A percentile compares a stretch with the other conserved stretches of the same genome.
Evolutionary conservation across 495 filamentous ascomycete species (phyloP).

Genomic region (Neurospora intermedia): DNA sequence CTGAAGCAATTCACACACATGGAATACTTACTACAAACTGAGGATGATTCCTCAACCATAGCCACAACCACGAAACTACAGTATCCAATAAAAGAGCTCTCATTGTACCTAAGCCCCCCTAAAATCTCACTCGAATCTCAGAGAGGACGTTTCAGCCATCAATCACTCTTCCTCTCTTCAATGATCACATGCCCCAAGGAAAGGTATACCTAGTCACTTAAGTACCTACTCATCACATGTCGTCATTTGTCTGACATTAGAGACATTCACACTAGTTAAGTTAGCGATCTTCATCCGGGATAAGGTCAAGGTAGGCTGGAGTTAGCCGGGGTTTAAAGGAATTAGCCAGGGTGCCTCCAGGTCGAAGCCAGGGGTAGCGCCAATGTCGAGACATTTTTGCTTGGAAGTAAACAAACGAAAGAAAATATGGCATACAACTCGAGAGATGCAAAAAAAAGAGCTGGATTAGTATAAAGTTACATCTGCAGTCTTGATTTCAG

Average conservation of each 20-base stretch:
- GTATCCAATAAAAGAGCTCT: too few relatives aligned
- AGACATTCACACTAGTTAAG: neutral
- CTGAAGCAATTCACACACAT: neutral
- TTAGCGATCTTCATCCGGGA: neutral
- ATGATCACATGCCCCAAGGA: neutral
- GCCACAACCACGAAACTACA: too few relatives aligned
- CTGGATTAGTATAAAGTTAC: neutral
- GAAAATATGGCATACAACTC: neutral
- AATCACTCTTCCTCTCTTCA: neutral
- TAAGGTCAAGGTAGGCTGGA: neutral
- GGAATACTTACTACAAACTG: neutral
- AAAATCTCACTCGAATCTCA: too few relatives aligned
- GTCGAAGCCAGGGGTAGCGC: neutral
- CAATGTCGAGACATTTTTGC: neutral
- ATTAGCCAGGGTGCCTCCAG: neutral
- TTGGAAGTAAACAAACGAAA: neutral
- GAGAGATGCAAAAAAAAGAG: neutral
- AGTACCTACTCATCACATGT: neutral
- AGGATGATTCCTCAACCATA: neutral
- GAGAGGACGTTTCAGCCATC: neutral
- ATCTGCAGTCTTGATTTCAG: neutral
- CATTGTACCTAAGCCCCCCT: too few relatives aligned
- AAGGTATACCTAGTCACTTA: neutral
- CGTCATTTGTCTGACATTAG: neutral
- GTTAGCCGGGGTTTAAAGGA: neutral